Percentiles rank a stretch among this genome's conserved stretches.
These are phyloP conservation scores for Pleurotus eryngii DNA, from an alignment of 768 basidiomycete genomes.

Conservation along the genomic window DNA sequence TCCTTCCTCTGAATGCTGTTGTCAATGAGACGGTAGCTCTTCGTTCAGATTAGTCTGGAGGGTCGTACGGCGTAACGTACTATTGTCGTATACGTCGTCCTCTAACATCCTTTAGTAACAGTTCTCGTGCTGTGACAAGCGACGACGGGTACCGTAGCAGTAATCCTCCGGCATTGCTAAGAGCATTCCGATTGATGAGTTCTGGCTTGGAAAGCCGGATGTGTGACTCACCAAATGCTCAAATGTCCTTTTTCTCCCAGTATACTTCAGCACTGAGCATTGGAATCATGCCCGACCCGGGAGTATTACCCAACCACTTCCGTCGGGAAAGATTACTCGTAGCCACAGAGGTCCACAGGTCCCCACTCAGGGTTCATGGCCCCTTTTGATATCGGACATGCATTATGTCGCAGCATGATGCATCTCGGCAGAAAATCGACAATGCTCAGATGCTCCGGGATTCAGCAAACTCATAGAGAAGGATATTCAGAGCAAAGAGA, in stretches of 20 bases:
- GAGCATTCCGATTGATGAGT: neutral
- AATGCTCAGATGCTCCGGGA: constrained; percentile 31
- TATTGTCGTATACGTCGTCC: constrained; percentile 26
- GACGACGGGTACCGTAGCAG: constrained; percentile 33
- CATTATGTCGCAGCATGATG: constrained; percentile 35
- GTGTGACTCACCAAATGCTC: constrained; percentile 13
- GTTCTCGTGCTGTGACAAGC: constrained; percentile 32
- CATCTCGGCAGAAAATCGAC: constrained; percentile 31
- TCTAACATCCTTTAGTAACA: constrained; percentile 28
- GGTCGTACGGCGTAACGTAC: neutral
- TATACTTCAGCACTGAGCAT: constrained; percentile 11
- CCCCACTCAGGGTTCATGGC: constrained; percentile 28
- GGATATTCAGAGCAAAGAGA: constrained; percentile 15
- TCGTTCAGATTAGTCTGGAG: neutral
- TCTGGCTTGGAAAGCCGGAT: constrained; percentile 30
- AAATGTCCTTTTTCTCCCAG: neutral
- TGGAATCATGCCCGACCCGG: constrained; percentile 26
- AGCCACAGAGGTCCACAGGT: constrained; percentile 11
- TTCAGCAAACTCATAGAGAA: constrained; percentile 26
- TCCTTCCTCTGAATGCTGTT: constrained; percentile 33
- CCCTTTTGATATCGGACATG: constrained; percentile 38
- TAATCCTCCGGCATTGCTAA: neutral
- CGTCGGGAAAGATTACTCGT: constrained; percentile 38
- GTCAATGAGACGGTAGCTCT: constrained; percentile 34
- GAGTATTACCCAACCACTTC: constrained; percentile 32